Conservation (phyloP, 225 moss, liverwort and hornwort genomes). For the Asterella californica region DNA sequence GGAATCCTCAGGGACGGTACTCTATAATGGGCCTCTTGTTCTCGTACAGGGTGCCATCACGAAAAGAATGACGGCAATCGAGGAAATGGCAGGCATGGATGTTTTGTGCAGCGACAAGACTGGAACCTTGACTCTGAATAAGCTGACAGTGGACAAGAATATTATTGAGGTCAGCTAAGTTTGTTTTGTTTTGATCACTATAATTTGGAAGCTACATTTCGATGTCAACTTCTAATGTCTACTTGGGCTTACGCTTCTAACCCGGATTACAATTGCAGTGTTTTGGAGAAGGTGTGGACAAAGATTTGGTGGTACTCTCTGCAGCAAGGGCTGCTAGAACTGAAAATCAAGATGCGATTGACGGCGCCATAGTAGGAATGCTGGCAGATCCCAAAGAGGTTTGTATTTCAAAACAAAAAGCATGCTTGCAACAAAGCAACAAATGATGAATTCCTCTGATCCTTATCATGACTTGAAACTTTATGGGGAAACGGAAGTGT, state of each 20-base stretch:
- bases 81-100: conserved; percentile 86
- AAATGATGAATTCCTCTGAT: neutral
- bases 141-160: conserved; percentile 22
- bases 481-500: too few species aligned
- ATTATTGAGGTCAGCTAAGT: conserved; percentile 28
- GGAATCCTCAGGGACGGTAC: too few species aligned
- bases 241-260: neutral
- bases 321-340: conserved; percentile 45
- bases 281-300: conserved; percentile 41
- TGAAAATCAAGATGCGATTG: conserved; percentile 56
- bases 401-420: too few species aligned
- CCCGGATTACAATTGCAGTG: conserved; percentile 9
- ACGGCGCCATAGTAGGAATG: conserved; percentile 50
- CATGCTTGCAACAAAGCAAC: too few species aligned
- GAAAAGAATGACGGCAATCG: conserved; percentile 82
- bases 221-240: too few species aligned
- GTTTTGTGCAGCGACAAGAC: conserved; percentile 54
- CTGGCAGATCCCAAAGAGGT: conserved; percentile 46
- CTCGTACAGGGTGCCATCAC: conserved; percentile 41
- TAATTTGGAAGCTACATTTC: too few species aligned
- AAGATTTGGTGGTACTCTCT: too few species aligned
- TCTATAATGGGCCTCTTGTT: neutral
- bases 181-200: too few species aligned
- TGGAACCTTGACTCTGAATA: conserved; percentile 26
- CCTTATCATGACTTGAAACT: too few species aligned